phyloP scores from a whole-genome alignment of 2,329 filamentous ascomycete species.

The Diaporthe citri region DNA sequence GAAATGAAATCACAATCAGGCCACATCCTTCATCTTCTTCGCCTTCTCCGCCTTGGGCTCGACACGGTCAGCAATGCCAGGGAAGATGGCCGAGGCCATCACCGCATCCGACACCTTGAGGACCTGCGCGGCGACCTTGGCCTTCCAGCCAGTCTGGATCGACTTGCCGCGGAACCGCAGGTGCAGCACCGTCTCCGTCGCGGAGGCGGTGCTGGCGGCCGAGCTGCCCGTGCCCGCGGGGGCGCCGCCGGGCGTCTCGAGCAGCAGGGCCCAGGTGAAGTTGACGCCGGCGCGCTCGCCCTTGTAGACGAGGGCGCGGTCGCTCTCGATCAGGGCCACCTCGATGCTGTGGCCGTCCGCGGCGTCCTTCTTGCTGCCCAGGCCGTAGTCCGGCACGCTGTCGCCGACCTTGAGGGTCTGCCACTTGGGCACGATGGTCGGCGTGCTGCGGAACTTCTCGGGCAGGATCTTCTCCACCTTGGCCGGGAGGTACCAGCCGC shows the following conservation, averaged over 20 bases:
- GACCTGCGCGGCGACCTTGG: slow-evolving; percentile 30
- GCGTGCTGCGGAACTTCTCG: slow-evolving; percentile 21
- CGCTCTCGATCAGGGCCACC: slow-evolving; percentile 26
- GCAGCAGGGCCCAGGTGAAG: slow-evolving; percentile 36
- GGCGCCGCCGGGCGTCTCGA: slow-evolving; percentile 20
- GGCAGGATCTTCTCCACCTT: slow-evolving; percentile 31
- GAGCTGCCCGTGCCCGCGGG: neutral
- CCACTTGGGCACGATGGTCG: slow-evolving; percentile 29
- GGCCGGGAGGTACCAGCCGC: slow-evolving; percentile 33
- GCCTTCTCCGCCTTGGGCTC: slow-evolving; percentile 23
- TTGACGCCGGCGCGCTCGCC: slow-evolving; percentile 27
- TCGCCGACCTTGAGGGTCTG: slow-evolving; percentile 33
- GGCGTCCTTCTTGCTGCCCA: slow-evolving; percentile 12
- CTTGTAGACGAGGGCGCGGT: slow-evolving; percentile 35
- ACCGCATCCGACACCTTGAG: slow-evolving; percentile 30
- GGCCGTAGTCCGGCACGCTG: slow-evolving; percentile 30
- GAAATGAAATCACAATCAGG: neutral
- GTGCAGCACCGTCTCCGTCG: slow-evolving; percentile 30
- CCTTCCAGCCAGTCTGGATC: slow-evolving; percentile 32
- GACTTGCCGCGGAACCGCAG: slow-evolving; percentile 30
- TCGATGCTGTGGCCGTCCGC: slow-evolving; percentile 21
- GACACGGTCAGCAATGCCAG: slow-evolving; percentile 30
- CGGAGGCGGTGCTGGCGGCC: slow-evolving; percentile 7
- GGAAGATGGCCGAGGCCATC: slow-evolving; percentile 34
- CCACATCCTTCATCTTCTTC: slow-evolving; percentile 7